Evolutionary conservation across 768 basidiomycete genomes (phyloP), one percentile per base, ranked within the genome.

Genomic region (Thelephora aurantiotincta): DNA sequence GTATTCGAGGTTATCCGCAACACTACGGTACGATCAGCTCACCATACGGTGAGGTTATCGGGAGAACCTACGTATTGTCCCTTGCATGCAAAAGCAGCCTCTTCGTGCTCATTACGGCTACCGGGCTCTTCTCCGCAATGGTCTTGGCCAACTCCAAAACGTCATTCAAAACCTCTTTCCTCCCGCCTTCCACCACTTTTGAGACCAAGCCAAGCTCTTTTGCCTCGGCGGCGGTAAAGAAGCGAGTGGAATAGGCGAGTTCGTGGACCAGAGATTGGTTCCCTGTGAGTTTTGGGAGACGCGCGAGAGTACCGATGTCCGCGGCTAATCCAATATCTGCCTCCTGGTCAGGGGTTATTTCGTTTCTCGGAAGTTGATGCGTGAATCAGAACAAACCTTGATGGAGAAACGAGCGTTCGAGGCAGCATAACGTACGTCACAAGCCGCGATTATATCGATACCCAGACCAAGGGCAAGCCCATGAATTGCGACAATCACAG

Each of bases 261-360:
- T 94, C 91, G 43, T 75, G 71, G 2, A 78, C 64, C 11, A 83
- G 68, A 1, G 82, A 85, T 23, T 75, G 70, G 62, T 89, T 91
- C 0, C 79, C 86, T 0, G 74, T 73, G 42, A 86, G 70, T 55
- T 87, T 86, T 0, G 85, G 87, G 5, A 93, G 66, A 45, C 80
- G 78, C 1, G 90, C 85, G 5, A 94, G 74, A 0, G 87, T 79
- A 0, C 92, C 92, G 35, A 92, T 79, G 58, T 93, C 91, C 0
- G 91, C 82, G 2, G 91, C 90, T 0, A 94, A 68, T 0, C 85
- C 90, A 20, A 91, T 72, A 57, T 91, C 85, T 2, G 89, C 80
- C 70, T 93, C 87, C 86, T 89, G 56, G 11, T 38, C 18, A 7
- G n/a, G 37, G 44, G 14, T 36, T 22, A 52, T 18, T 22, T 38